Evolutionary conservation across 108 stramenopile genomes (phyloP), one percentile per base, ranked within the genome.

Genomic region (Pseudonitzschia delicatissima): DNA sequence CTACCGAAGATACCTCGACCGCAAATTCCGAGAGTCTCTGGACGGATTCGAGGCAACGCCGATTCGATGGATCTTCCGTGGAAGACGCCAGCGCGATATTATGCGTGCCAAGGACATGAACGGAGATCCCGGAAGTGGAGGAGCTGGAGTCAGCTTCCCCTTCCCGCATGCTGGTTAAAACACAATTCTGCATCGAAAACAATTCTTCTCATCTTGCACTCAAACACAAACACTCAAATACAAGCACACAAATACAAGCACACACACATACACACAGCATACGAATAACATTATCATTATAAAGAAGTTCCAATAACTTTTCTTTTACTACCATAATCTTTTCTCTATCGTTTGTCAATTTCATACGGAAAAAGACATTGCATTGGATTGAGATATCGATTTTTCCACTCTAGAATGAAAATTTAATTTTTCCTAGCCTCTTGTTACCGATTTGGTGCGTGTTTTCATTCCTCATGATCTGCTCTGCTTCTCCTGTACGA

Each of bases 11-110:
- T 98, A 97, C 64, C 69, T 98, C 40, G 98, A 98, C 67, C 80
- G 98, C 21, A 98, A 98, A 70, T 94, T 97, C 74, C 90, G 98
- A 52, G 98, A 98, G 67, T 82, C 81, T 53, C 59, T 98, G 33
- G 86, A 88, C 57, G 94, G 94, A 31, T 96, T 96, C 57, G 93
- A 94, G 64, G 89, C 94, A 29, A 96, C 98, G 15, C 98, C 98
- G 27, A 94, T 98, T 58, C 82, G 92, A 57, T 96, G 94, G 92
- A 82, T 97, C 65, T 98, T 91, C 79, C 85, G 98, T 23, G 96
- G 96, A 53, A 82, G 96, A 59, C 81, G 92, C 47, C 85, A 82
- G 18, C 87, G 98, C 50, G 91, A 95, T 67, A 78, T 94, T 9
- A 73, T 77, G 72, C 72, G 85, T 45, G 36, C 44, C 21, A 69